Percentiles rank a stretch among this genome's conserved stretches.
phyloP scores from a whole-genome alignment of 345 rosid species.

The Pelargonium nanum region DNA sequence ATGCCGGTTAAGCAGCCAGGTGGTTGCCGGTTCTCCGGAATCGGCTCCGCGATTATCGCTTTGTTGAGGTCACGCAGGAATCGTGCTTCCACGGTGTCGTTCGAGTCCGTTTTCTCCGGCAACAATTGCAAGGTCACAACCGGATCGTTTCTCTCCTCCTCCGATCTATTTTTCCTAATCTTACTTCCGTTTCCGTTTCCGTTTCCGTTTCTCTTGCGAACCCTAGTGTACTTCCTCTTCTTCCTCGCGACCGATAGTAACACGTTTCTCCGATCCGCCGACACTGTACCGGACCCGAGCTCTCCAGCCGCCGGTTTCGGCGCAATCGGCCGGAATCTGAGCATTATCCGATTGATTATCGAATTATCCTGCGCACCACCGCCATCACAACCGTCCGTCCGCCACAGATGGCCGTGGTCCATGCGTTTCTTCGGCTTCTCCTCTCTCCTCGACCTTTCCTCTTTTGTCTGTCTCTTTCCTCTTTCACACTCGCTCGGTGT shows the following conservation, averaged over 20 bases:
- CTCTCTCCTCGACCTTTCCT: background rate
- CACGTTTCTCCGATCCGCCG: conserved; percentile 13
- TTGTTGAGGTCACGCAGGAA: conserved; percentile 20
- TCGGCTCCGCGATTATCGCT: conserved; percentile 8
- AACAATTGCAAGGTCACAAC: conserved; percentile 47
- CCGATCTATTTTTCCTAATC: conserved; percentile 12
- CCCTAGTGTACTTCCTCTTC: conserved; percentile 73
- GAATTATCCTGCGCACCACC: conserved; percentile 28
- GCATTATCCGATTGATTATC: conserved; percentile 49
- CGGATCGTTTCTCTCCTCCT: conserved; percentile 7
- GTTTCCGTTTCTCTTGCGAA: conserved; percentile 1
- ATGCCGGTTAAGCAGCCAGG: conserved; percentile 11
- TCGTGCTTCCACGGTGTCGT: conserved; percentile 4
- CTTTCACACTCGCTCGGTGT: background rate
- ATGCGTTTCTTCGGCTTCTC: background rate
- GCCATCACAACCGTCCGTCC: conserved; percentile 13
- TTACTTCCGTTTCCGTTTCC: conserved; percentile 14
- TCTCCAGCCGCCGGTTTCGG: conserved; percentile 54
- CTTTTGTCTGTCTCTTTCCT: background rate
- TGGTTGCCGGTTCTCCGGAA: conserved; percentile 5
- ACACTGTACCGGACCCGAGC: conserved; percentile 7
- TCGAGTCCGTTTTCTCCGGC: conserved; percentile 27
- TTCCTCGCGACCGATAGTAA: conserved; percentile 21
- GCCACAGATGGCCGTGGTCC: conserved; percentile 18
- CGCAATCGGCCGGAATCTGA: conserved; percentile 79